Evolutionary conservation across 2,329 filamentous ascomycete genomes (phyloP).

Genomic region (Endocalyx cinctus): DNA sequence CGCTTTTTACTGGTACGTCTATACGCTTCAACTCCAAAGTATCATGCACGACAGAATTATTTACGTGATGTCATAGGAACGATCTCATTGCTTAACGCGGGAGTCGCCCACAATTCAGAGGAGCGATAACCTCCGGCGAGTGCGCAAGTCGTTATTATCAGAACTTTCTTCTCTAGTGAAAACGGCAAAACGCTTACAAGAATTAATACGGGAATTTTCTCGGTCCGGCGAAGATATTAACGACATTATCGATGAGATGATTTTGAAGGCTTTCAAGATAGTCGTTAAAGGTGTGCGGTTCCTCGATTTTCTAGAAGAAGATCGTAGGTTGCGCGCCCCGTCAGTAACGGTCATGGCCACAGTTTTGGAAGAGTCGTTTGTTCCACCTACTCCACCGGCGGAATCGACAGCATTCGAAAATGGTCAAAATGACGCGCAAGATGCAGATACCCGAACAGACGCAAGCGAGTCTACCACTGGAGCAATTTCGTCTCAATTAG

Average conservation of each 20-base stretch:
- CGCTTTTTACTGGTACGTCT: slow-evolving; percentile 76
- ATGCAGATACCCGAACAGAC: slow-evolving; percentile 36
- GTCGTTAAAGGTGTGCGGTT: slow-evolving; percentile 89
- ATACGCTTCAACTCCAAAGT: not conserved
- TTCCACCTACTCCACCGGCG: slow-evolving; percentile 60
- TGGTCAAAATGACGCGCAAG: slow-evolving; percentile 25
- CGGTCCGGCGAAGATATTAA: slow-evolving; percentile 57
- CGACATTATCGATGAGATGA: slow-evolving; percentile 84
- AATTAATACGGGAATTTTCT: slow-evolving; percentile 52
- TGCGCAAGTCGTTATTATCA: slow-evolving; percentile 81
- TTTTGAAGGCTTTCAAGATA: slow-evolving; percentile 88
- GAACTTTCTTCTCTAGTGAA: slow-evolving; percentile 89
- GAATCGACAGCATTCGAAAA: slow-evolving; percentile 49
- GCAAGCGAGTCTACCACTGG: slow-evolving; percentile 29
- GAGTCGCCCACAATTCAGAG: slow-evolving; percentile 72
- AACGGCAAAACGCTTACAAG: slow-evolving; percentile 79
- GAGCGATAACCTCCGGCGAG: slow-evolving; percentile 71
- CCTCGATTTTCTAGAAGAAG: slow-evolving; percentile 75
- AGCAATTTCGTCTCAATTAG: slow-evolving; percentile 29
- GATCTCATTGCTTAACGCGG: slow-evolving; percentile 78
- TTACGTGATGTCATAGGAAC: slow-evolving; percentile 64
- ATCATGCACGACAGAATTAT: too few species aligned
- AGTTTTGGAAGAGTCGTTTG: slow-evolving; percentile 51
- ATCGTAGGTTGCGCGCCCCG: slow-evolving; percentile 44
- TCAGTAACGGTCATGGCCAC: slow-evolving; percentile 57